Evolutionary conservation across 495 filamentous ascomycete species (phyloP).

Genomic region (Talaromyces trachyspermus): DNA sequence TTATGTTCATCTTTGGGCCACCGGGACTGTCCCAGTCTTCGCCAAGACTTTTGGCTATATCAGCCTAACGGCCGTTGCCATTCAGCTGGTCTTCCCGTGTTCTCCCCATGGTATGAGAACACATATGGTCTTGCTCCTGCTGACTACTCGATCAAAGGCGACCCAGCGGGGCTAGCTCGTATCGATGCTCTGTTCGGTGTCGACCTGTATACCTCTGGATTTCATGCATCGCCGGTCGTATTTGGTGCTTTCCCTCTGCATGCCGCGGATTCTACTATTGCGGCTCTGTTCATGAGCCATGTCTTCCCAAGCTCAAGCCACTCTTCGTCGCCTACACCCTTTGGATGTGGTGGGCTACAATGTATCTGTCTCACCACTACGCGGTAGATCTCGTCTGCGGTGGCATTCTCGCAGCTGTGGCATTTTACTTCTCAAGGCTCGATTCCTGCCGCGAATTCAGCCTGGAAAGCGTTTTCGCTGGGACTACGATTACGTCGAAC

Average conservation of each 20-base stretch:
- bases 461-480: constrained; percentile 78
- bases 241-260: constrained; percentile 94
- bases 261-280: constrained; percentile 74
- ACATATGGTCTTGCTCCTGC: constrained; percentile 80
- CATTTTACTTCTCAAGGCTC: constrained; percentile 72
- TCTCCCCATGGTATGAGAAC: constrained; percentile 96
- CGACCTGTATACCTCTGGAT: constrained; percentile 84
- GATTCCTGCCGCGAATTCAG: constrained; percentile 76
- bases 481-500: constrained; percentile 92
- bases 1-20: constrained; percentile 82
- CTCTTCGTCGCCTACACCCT: constrained; percentile 73
- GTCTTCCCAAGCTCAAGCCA: constrained; percentile 69
- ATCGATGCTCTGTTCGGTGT: constrained; percentile 83
- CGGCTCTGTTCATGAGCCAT: constrained; percentile 87
- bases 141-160: constrained; percentile 82
- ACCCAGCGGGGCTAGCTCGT: constrained; percentile 79
- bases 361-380: constrained; percentile 96
- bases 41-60: constrained; percentile 85
- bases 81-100: constrained; percentile 86
- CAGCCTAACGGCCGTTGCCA: constrained; percentile 75
- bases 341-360: constrained; percentile 98
- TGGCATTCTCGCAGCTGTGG: constrained; percentile 66
- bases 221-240: constrained; percentile 81
- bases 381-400: constrained; percentile 87
- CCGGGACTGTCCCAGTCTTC: constrained; percentile 77